Percentiles rank a stretch among this genome's conserved stretches.
phyloP scores from a whole-genome alignment of 1,139 yeast genomes.

The Magnusiomyces tetraspermus region DNA sequence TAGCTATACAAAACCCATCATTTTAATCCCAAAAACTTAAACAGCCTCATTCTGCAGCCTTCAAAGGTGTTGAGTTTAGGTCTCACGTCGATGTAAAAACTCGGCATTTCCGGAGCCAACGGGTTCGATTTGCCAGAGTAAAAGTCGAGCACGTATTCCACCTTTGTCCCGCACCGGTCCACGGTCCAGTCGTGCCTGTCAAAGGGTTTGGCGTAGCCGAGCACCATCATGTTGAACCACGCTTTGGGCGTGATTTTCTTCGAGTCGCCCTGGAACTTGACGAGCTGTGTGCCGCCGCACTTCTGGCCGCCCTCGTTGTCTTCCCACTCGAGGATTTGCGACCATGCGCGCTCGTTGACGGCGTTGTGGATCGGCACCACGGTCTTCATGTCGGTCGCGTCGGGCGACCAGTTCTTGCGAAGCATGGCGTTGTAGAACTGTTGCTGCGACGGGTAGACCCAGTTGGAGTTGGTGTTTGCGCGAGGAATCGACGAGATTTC shows the following conservation, averaged over 20 bases:
- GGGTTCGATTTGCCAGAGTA: constrained; percentile 57
- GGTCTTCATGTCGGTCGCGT: constrained; percentile 72
- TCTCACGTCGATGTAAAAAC: constrained; percentile 78
- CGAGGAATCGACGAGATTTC: constrained; percentile 81
- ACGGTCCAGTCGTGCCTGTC: constrained; percentile 95
- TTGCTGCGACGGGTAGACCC: constrained; percentile 94
- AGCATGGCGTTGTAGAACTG: constrained; percentile 93
- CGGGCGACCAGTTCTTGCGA: constrained; percentile 81
- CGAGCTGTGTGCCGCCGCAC: constrained; percentile 80
- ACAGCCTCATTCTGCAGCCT: constrained; percentile 62
- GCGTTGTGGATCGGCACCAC: constrained; percentile 92
- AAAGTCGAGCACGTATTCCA: constrained; percentile 91
- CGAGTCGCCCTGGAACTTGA: constrained; percentile 84
- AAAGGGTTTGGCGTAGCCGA: constrained; percentile 70
- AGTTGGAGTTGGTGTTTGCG: constrained; percentile 51
- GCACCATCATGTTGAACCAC: constrained; percentile 48
- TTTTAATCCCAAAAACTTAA: constrained; percentile 47
- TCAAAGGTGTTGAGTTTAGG: constrained; percentile 78
- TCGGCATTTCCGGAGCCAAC: constrained; percentile 39
- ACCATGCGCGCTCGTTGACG: constrained; percentile 92
- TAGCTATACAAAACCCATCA: too few relatives aligned
- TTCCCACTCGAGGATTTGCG: constrained; percentile 79
- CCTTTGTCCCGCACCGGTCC: constrained; percentile 72
- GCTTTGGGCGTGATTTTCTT: constrained; percentile 84
- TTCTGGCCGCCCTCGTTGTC: constrained; percentile 44